Evolutionary conservation across 2,329 filamentous ascomycete species (phyloP).

Genomic region (Aureobasidium sp.): DNA sequence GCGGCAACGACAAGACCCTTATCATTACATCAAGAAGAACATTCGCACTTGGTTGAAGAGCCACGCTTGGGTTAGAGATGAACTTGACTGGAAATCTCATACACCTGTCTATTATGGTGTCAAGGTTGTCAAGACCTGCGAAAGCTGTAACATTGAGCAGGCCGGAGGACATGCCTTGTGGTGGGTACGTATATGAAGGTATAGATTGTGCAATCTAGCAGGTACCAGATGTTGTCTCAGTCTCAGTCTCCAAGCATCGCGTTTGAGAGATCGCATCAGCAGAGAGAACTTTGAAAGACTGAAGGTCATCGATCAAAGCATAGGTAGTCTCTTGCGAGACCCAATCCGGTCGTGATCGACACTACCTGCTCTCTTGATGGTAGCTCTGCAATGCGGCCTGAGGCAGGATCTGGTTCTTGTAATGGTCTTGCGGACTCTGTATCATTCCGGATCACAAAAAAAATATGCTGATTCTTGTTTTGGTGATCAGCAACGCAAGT

Average conservation of each 20-base stretch:
- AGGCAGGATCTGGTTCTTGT: neutral
- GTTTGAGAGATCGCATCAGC: no score
- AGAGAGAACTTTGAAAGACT: no score
- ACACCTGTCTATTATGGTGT: neutral
- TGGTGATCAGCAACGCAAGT: neutral
- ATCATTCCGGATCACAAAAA: neutral
- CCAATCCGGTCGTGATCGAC: no score
- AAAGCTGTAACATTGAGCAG: neutral
- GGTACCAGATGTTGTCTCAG: neutral
- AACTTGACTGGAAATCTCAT: neutral
- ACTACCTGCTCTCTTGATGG: no score
- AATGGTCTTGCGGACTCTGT: neutral
- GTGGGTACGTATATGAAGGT: neutral
- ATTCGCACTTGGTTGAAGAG: neutral
- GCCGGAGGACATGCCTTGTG: neutral
- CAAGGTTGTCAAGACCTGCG: neutral
- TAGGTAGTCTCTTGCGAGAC: no score
- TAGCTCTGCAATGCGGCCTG: no score
- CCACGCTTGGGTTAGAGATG: neutral
- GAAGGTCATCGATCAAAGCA: no score
- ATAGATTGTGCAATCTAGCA: neutral
- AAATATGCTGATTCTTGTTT: neutral
- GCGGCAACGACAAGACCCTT: neutral
- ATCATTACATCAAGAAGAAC: neutral
- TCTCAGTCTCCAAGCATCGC: no score